Percentiles rank a stretch among this genome's conserved stretches.
Evolutionary conservation across 2,329 filamentous ascomycete genomes (phyloP).

Genomic region (Neofusicoccum cordaticola): DNA sequence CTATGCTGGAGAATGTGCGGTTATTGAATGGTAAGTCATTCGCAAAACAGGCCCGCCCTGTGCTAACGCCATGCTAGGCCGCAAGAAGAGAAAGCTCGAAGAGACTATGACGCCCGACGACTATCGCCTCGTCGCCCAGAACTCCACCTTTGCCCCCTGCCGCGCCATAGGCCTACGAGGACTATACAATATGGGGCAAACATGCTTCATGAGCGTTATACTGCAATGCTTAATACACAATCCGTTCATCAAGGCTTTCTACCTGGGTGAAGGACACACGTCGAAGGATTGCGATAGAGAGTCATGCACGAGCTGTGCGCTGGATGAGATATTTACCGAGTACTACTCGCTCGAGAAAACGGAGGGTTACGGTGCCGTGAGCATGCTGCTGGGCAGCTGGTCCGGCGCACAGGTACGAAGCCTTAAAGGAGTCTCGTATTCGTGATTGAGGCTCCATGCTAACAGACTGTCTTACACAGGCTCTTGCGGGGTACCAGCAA

Average conservation of each 20-base stretch:
- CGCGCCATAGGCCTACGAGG: conserved; percentile 84
- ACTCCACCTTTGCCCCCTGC: conserved; percentile 78
- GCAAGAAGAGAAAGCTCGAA: conserved; percentile 73
- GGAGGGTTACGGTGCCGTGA: conserved; percentile 85
- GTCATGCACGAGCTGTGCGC: conserved; percentile 58
- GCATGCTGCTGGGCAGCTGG: conserved; percentile 87
- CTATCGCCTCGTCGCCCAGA: conserved; percentile 70
- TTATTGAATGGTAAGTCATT: conserved; percentile 61
- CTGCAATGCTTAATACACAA: conserved; percentile 93
- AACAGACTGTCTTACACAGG: conserved; percentile 21
- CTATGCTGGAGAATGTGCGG: conserved; percentile 72
- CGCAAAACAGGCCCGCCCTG: not conserved
- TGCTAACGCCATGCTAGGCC: conserved; percentile 2
- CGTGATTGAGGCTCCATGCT: not conserved
- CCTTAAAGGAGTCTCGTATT: not conserved
- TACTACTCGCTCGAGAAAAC: conserved; percentile 71
- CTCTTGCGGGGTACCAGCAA: conserved; percentile 79
- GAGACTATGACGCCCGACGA: conserved; percentile 65
- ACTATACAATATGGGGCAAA: conserved; percentile 97
- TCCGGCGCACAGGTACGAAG: conserved; percentile 67
- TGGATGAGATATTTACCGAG: conserved; percentile 62
- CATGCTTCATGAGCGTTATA: conserved; percentile 96
- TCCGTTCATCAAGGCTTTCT: conserved; percentile 85
- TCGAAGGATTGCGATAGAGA: conserved; percentile 65
- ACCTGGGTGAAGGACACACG: conserved; percentile 85